A percentile compares a stretch with the other conserved stretches of the same genome.
phyloP scores from a whole-genome alignment of 306 rosid species.

The Rubus parviflorus region DNA sequence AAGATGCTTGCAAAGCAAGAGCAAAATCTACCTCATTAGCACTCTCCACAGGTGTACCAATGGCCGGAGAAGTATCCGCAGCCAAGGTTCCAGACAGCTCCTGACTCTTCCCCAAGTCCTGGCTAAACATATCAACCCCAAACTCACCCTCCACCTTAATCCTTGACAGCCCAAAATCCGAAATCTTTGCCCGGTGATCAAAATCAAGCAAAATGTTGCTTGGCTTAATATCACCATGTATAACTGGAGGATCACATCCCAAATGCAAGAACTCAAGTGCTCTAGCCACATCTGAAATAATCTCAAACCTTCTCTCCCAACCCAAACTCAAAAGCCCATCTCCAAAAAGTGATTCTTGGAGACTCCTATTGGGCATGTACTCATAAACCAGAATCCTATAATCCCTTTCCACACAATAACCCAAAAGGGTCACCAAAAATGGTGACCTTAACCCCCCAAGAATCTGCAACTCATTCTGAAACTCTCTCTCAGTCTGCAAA shows the following conservation, averaged over 20 bases:
- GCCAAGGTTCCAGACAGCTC: conserved; percentile 82
- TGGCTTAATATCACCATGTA: conserved; percentile 92
- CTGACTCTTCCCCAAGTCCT: conserved; percentile 77
- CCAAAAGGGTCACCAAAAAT: conserved; percentile 79
- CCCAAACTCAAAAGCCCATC: conserved; percentile 60
- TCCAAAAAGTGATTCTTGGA: conserved; percentile 85
- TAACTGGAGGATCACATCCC: conserved; percentile 93
- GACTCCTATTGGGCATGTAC: conserved; percentile 84
- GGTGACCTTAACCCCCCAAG: conserved; percentile 91
- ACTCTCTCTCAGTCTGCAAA: conserved; percentile 80
- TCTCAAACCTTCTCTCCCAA: conserved; percentile 79
- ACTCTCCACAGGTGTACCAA: conserved; percentile 84
- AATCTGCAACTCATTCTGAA: conserved; percentile 90
- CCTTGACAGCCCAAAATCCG: conserved; percentile 92
- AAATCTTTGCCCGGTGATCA: conserved; percentile 61
- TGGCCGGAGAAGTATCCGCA: conserved; percentile 67
- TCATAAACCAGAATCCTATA: conserved; percentile 75
- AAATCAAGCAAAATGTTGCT: conserved; percentile 85
- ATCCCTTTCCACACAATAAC: conserved; percentile 78
- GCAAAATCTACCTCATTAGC: conserved; percentile 88
- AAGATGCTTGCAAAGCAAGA: conserved; percentile 88
- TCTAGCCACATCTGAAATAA: conserved; percentile 73
- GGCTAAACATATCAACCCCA: conserved; percentile 89
- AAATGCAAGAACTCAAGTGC: conserved; percentile 86
- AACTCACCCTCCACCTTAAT: conserved; percentile 83